Evolutionary conservation across 257 asterid genomes (phyloP), one percentile per base, ranked within the genome.

Genomic region (Paulownia fortunei): DNA sequence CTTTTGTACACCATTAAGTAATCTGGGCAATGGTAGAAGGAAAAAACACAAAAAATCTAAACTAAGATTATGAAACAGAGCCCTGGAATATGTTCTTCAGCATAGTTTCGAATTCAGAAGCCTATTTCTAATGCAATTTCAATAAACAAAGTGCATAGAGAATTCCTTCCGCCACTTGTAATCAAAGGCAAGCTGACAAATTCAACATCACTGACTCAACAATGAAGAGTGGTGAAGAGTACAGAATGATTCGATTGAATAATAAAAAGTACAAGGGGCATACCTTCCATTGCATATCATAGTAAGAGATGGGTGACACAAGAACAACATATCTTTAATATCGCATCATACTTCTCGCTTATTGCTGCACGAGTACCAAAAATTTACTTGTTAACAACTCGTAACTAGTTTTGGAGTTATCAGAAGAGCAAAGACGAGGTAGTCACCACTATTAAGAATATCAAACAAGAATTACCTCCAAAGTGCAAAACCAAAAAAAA

Each of bases 281-380:
- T 86, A 94, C 98, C 98, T 92, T 80, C 92, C 90, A 19, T 36
- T 82, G 88, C 89, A 44, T 67, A 88, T 83, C 54, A 92, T 72
- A 73, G 90, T 80, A 87, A 64, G 81, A 91, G 85, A 71, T 78
- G 92, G 78, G 84, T 58, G 74, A 85, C 70, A 65, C 90, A 84
- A 24, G 92, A 77, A 74, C 87, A 85, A 55, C 91, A 83, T 60
- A 82, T 79, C 93, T 85, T 88, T 89, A 90, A 76, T 37, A 92
- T 85, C 64, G 73, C 76, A 74, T 82, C 83, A 71, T 83, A 80
- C 66, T 81, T 91, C 81, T 83, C 85, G 79, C 72, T 84, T 73
- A 92, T 86, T 76, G 97, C 98, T 94, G 86, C 84, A 84, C 27
- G 55, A 79, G 60, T 34, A 74, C 75, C 84, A 80, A 46, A 69